A percentile compares a stretch with the other conserved stretches of the same genome.
phyloP scores from a whole-genome alignment of 208 protist genomes.

The Endotrypanum monterogeii region DNA sequence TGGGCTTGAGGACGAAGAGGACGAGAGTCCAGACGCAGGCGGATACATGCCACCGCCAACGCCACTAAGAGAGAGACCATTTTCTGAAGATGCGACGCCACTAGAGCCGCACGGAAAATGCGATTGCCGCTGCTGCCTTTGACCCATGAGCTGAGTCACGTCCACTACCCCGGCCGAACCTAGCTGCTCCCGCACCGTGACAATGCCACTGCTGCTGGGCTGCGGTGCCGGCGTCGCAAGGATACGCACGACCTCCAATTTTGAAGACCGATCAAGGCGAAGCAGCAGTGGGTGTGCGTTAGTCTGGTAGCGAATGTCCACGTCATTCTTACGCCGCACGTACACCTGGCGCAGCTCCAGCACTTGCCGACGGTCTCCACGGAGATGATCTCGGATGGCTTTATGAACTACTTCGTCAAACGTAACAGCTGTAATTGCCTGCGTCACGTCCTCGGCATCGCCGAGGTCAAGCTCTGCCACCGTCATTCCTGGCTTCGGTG shows the following conservation, averaged over 20 bases:
- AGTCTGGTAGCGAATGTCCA: slow-evolving; percentile 72
- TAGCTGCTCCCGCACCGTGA: slow-evolving; percentile 58
- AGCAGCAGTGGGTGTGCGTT: slow-evolving; percentile 78
- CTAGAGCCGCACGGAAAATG: slow-evolving; percentile 1
- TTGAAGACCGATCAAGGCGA: slow-evolving; percentile 62
- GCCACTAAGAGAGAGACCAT: slow-evolving; percentile 7
- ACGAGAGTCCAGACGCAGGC: slow-evolving; percentile 41
- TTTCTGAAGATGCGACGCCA: slow-evolving; percentile 18
- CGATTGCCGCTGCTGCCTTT: slow-evolving; percentile 1
- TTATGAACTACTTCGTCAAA: slow-evolving; percentile 77
- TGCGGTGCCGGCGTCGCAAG: slow-evolving; percentile 35
- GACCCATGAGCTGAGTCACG: slow-evolving; percentile 41
- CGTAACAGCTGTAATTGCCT: slow-evolving; percentile 79
- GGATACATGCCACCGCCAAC: slow-evolving; percentile 18
- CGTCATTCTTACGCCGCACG: slow-evolving; percentile 72
- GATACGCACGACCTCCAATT: slow-evolving; percentile 78
- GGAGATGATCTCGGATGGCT: slow-evolving; percentile 64
- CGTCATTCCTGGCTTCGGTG: slow-evolving; percentile 52
- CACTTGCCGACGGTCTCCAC: slow-evolving; percentile 68
- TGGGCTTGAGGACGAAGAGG: slow-evolving; percentile 45
- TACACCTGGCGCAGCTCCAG: slow-evolving; percentile 73
- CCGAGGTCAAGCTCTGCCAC: slow-evolving; percentile 80
- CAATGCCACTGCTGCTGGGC: slow-evolving; percentile 26
- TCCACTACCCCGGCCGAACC: slow-evolving; percentile 59
- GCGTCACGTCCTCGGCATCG: slow-evolving; percentile 49